Evolutionary conservation across 2,329 filamentous ascomycete genomes (phyloP).

Genomic region (Colletotrichum sp.): DNA sequence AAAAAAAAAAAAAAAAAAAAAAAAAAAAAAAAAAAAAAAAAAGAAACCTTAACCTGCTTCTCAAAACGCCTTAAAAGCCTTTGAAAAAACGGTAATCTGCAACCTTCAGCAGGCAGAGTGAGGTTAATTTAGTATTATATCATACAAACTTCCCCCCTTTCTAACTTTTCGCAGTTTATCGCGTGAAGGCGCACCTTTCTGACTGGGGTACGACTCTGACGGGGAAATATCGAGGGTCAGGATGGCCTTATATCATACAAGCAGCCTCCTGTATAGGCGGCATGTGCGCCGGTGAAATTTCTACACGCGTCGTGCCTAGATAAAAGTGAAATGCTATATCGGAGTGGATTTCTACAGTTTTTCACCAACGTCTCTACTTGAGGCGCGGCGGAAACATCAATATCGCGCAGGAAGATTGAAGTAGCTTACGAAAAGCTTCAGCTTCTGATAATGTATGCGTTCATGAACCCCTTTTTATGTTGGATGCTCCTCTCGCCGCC

Average conservation of each 20-base stretch:
- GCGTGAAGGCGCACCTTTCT: too few species aligned
- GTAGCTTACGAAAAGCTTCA: not conserved
- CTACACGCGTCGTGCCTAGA: not conserved
- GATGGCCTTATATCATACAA: not conserved
- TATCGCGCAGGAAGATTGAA: not conserved
- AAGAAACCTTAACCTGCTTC: too few species aligned
- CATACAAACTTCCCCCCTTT: too few species aligned
- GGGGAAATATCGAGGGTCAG: accelerated
- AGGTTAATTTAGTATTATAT: not conserved
- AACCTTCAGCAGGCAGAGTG: not conserved
- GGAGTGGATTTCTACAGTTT: not conserved
- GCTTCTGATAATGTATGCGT: not conserved
- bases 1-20: too few species aligned
- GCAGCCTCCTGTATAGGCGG: too few species aligned
- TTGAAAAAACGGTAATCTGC: not conserved
- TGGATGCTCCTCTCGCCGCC: not conserved
- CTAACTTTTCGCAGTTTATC: too few species aligned
- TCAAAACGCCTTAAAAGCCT: not conserved
- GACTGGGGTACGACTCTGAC: too few species aligned
- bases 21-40: too few species aligned
- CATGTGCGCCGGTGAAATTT: not conserved
- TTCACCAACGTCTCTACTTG: not conserved
- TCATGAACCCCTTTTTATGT: not conserved
- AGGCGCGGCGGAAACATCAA: not conserved
- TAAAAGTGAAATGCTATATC: not conserved